Evolutionary conservation across 768 basidiomycete genomes (phyloP).

Genomic region (Pholiota microspora): DNA sequence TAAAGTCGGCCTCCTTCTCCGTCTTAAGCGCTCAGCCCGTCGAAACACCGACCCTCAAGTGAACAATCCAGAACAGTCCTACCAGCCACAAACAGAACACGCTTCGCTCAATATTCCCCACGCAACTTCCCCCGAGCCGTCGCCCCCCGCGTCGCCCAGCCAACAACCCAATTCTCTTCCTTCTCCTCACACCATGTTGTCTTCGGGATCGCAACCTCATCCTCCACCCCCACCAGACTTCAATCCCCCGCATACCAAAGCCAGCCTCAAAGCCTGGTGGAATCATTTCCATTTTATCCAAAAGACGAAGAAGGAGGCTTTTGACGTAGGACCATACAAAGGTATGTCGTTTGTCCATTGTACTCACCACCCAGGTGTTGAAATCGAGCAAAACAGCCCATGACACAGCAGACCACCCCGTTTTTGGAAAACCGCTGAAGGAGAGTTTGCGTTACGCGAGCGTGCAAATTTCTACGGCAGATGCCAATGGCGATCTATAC

Average conservation of each 20-base stretch:
- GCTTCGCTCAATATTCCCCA: conserved; percentile 4
- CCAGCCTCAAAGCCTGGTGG: conserved; percentile 81
- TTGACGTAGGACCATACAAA: conserved; percentile 25
- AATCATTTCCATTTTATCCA: conserved; percentile 68
- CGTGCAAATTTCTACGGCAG: conserved; percentile 92
- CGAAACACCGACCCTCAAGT: conserved; percentile 8
- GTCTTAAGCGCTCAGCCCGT: conserved; percentile 17
- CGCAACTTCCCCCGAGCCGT: conserved; percentile 1
- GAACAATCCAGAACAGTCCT: background rate
- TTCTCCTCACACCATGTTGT: conserved; percentile 13
- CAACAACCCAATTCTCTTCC: background rate
- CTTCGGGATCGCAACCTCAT: conserved; percentile 12
- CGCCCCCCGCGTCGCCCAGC: conserved; percentile 1
- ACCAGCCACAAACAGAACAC: background rate
- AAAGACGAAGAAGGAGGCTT: conserved; percentile 55
- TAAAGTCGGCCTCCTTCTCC: conserved; percentile 17
- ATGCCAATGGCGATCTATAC: conserved; percentile 76
- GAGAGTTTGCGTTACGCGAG: conserved; percentile 85
- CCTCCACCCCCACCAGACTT: conserved; percentile 10
- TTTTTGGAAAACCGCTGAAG: conserved; percentile 84
- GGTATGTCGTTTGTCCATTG: conserved; percentile 30
- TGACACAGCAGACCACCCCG: conserved; percentile 43
- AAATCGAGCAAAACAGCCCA: conserved; percentile 18
- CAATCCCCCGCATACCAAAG: conserved; percentile 40
- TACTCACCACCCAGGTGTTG: background rate